Evolutionary conservation across 2,329 filamentous ascomycete species (phyloP).

Genomic region (Tolypocladium ophioglossoides): DNA sequence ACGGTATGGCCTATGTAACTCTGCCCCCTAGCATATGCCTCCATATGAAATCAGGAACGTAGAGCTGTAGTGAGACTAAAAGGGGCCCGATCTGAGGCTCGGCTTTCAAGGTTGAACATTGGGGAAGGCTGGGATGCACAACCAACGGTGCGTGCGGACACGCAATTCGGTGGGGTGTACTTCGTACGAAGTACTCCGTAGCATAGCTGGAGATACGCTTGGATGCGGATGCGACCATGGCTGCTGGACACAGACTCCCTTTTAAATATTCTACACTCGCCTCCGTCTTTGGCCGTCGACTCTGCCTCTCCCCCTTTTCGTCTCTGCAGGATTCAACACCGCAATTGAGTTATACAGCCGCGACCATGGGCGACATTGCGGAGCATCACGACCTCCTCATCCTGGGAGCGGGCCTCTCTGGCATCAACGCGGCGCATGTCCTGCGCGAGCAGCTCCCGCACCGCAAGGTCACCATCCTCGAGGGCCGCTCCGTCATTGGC

Average conservation of each 20-base stretch:
- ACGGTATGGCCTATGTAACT: too few species aligned
- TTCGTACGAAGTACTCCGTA: too few species aligned
- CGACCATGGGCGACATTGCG: constrained; percentile 1
- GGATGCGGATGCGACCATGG: background rate
- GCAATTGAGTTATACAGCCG: background rate
- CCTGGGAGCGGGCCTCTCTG: constrained; percentile 62
- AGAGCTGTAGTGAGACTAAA: background rate
- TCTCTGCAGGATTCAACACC: background rate
- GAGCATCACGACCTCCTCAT: constrained; percentile 45
- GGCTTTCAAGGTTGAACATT: background rate
- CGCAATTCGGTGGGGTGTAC: background rate
- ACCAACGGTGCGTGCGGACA: background rate
- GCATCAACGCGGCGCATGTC: constrained; percentile 64
- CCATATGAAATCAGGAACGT: too few species aligned
- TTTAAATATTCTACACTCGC: background rate
- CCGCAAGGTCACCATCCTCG: constrained; percentile 52
- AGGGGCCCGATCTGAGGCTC: background rate
- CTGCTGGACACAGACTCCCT: background rate
- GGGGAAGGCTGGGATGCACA: background rate
- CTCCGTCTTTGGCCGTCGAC: background rate
- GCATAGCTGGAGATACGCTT: too few species aligned
- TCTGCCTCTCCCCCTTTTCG: background rate
- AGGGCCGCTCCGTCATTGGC: constrained; percentile 53
- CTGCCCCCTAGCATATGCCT: too few species aligned
- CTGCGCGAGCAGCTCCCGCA: constrained; percentile 47